A percentile compares a stretch with the other conserved stretches of the same genome.
phyloP scores from a whole-genome alignment of 345 rosid species.

The Cochlearia excelsa region DNA sequence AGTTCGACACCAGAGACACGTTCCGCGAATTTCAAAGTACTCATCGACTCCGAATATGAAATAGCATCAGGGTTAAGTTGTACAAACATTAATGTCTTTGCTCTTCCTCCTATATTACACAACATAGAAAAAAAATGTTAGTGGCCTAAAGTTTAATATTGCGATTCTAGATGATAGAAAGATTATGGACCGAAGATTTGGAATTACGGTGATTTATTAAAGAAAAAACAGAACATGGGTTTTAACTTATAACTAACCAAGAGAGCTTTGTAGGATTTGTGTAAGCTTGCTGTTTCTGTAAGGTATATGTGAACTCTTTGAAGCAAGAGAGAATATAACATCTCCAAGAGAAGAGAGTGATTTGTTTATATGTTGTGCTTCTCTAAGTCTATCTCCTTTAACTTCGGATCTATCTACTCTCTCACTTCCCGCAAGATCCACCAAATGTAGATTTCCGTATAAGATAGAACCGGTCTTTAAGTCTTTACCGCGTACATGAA shows the following conservation, averaged over 20 bases:
- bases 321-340: slow-evolving; percentile 84
- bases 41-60: slow-evolving; percentile 73
- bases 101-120: slow-evolving; percentile 73
- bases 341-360: slow-evolving; percentile 93
- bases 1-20: slow-evolving; percentile 94
- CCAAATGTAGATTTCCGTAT: slow-evolving; percentile 81
- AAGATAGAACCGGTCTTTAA: slow-evolving; percentile 47
- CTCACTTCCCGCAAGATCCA: slow-evolving; percentile 98
- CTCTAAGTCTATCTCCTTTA: slow-evolving; percentile 78
- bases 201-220: no score
- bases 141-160: background rate
- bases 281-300: slow-evolving; percentile 99
- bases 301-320: slow-evolving; percentile 82
- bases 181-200: no score
- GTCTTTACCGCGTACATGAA: slow-evolving; percentile 84
- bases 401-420: slow-evolving; percentile 93
- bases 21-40: slow-evolving; percentile 96
- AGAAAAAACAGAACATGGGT: no score
- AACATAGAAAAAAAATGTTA: slow-evolving; percentile 2
- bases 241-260: slow-evolving; percentile 41
- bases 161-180: no score
- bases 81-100: slow-evolving; percentile 94
- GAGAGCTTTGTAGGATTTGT: slow-evolving; percentile 82
- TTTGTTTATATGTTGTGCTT: slow-evolving; percentile 98
- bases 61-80: slow-evolving; percentile 84